A percentile compares a stretch with the other conserved stretches of the same genome.
Conservation (phyloP, 108 stramenopile genomes). For the Chaetoceros tenuissimus region DNA sequence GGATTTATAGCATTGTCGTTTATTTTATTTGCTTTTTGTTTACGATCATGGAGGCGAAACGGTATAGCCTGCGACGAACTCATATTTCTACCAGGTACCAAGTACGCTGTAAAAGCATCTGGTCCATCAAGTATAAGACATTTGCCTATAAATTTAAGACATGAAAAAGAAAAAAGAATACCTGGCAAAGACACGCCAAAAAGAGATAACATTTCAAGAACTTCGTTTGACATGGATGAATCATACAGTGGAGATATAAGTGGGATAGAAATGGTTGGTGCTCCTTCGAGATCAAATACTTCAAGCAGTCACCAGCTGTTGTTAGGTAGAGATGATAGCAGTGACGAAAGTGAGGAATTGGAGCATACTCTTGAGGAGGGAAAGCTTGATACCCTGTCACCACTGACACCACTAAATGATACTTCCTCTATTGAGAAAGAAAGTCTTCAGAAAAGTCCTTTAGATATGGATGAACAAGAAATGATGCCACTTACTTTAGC, state of each 20-base stretch:
- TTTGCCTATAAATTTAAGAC: neutral
- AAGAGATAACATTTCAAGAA: too few relatives aligned
- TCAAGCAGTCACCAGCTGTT: too few relatives aligned
- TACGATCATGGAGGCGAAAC: slow-evolving; percentile 78
- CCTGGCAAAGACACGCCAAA: too few relatives aligned
- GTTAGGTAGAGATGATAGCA: slow-evolving; percentile 2
- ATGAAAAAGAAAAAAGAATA: too few relatives aligned
- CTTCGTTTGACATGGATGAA: too few relatives aligned
- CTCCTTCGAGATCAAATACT: neutral
- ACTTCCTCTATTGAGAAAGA: neutral
- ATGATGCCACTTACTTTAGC: neutral
- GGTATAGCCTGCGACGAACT: slow-evolving; percentile 85
- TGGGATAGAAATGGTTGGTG: neutral
- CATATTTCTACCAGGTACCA: slow-evolving; percentile 79
- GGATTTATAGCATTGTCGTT: slow-evolving; percentile 67
- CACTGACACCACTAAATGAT: neutral
- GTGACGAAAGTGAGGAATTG: slow-evolving; percentile 15
- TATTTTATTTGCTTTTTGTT: slow-evolving; percentile 63
- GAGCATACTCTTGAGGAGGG: neutral
- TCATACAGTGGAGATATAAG: too few relatives aligned
- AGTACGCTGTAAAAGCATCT: slow-evolving; percentile 18
- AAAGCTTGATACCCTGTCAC: neutral
- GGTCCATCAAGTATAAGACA: neutral
- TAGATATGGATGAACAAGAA: neutral
- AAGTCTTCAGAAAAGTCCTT: neutral